Conservation (phyloP, 2,329 filamentous ascomycete genomes). For the Karstenula rhodostoma region DNA sequence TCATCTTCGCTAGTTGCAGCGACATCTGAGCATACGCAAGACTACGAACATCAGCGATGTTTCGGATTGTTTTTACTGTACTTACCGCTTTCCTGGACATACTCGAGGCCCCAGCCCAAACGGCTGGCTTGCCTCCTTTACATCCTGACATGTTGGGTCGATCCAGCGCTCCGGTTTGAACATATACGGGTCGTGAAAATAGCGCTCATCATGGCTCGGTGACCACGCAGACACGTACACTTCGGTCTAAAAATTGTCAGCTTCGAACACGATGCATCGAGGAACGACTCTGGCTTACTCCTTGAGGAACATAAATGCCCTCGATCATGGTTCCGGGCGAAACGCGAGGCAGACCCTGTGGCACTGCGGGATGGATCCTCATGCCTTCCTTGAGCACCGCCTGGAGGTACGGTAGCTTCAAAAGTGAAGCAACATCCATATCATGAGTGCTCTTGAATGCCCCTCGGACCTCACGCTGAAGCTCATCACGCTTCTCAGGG, state of each 20-base stretch:
- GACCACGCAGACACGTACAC: constrained; percentile 8
- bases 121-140: constrained; percentile 20
- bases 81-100: constrained; percentile 26
- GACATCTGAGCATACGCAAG: constrained; percentile 38
- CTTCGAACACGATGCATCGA: not conserved
- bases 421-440: constrained; percentile 24
- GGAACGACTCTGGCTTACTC: constrained; percentile 18
- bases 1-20: constrained; percentile 48
- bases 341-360: not conserved
- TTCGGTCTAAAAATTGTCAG: constrained; percentile 3
- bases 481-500: constrained; percentile 22
- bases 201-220: constrained; percentile 40
- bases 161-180: constrained; percentile 43
- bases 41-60: not conserved
- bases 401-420: constrained; percentile 28
- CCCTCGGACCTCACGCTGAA: constrained; percentile 26
- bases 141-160: constrained; percentile 17
- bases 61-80: not conserved
- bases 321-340: constrained; percentile 24
- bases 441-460: constrained; percentile 25
- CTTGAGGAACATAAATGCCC: constrained; percentile 22
- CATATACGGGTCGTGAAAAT: constrained; percentile 32
- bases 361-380: constrained; percentile 24
- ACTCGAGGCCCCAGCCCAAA: constrained; percentile 31
- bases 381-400: constrained; percentile 29